A percentile compares a stretch with the other conserved stretches of the same genome.
phyloP scores from a whole-genome alignment of 371 early-diverging fungal genomes.

The Polyrhizophydium stewartii region DNA sequence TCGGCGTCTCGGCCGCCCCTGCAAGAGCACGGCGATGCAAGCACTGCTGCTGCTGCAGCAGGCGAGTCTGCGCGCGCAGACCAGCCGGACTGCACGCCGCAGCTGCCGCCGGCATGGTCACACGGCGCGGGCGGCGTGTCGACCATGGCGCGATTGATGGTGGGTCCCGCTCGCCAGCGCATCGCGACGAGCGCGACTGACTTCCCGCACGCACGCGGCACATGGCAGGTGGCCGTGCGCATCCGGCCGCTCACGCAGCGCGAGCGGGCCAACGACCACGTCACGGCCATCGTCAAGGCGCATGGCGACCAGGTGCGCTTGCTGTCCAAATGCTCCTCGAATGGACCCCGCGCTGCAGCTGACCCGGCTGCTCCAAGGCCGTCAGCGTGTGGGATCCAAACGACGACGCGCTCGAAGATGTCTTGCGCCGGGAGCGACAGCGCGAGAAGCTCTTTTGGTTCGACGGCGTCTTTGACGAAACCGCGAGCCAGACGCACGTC shows the following conservation, averaged over 20 bases:
- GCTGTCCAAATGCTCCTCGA: too few relatives aligned
- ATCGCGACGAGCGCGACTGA: too few relatives aligned
- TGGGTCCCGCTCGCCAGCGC: too few relatives aligned
- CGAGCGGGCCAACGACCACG: constrained; percentile 6
- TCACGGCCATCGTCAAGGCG: not conserved
- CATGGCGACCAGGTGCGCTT: constrained; percentile 1
- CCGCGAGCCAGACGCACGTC: constrained; percentile 49
- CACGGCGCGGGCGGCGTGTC: too few relatives aligned
- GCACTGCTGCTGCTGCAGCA: too few relatives aligned
- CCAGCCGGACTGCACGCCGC: too few relatives aligned
- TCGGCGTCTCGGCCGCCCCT: too few relatives aligned
- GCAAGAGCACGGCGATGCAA: too few relatives aligned
- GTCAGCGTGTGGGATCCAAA: not conserved
- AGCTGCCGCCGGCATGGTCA: too few relatives aligned
- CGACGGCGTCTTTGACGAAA: constrained; percentile 58
- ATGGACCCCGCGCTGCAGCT: not conserved
- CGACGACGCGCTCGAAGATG: not conserved
- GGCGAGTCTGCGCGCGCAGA: too few relatives aligned
- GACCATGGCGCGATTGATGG: too few relatives aligned
- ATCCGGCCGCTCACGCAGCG: constrained; percentile 6
- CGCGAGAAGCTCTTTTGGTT: constrained; percentile 27
- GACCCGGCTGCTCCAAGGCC: not conserved
- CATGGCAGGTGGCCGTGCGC: constrained; percentile 9
- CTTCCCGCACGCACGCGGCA: too few relatives aligned
- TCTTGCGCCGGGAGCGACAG: not conserved